Evolutionary conservation across 176 grass and related monocot species (phyloP), one percentile per base, ranked within the genome.

Genomic region (Dendrocalamus sinicus): DNA sequence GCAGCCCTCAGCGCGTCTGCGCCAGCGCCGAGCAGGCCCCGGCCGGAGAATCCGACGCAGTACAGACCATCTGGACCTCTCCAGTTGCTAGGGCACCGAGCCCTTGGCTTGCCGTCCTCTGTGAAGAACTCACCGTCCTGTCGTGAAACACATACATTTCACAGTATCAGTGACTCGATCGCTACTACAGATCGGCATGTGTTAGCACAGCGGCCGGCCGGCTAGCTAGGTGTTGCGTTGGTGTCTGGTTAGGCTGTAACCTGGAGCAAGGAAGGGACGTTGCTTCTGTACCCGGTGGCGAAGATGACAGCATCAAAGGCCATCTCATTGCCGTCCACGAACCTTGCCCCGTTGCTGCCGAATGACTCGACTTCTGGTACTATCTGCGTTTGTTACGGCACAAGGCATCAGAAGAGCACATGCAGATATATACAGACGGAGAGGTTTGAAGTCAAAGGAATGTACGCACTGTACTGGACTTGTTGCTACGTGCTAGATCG

Each of bases 251-350:
- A 46, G 17, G 22, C 13, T 39, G 48, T 55, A 78, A 92, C 96
- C 91, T 98, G 86, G 59, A 98, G 96, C 96, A 93, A 98, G 70
- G 78, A 90, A 37, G 93, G 91, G 81, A 98, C 93, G 83, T 96
- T 98, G 92, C 88, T 98, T 55, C 47, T 92, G 88, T 98, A 98
- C n/a, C 96, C 96, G 14, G 96, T 98, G 64, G 96, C 96, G 88
- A 94, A 98, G 81, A 98, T 46, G 72, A 98, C 89, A 43, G 93
- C 87, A 80, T 98, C 96, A 10, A 98, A 91, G 22, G 70, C 72
- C 90, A 92, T 94, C 71, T 94, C 91, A 67, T 52, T 92, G 70
- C 91, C 93, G 73, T 95, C 91, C 61, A 94, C 76, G 88, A 98
- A 96, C 57, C 86, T 89, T 17, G 81, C 88, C 47, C 91, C 91